These are phyloP conservation scores for Chaetoscypha palmicola DNA, from an alignment of 2,329 filamentous ascomycete species.

Conservation along the genomic window DNA sequence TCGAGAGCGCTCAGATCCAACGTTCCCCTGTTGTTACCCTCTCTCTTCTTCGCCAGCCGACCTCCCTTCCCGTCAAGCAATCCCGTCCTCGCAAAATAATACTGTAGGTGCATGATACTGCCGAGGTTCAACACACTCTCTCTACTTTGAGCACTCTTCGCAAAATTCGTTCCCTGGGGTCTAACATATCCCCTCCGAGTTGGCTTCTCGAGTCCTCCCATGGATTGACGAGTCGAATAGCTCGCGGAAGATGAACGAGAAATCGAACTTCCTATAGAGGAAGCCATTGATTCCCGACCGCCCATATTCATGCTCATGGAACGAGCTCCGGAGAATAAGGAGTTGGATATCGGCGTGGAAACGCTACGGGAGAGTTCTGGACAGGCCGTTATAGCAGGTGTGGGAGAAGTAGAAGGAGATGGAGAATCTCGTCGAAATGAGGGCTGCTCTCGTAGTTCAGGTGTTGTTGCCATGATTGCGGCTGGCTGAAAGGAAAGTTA, in stretches of 20 bases:
- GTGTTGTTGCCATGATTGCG: slow-evolving; percentile 36
- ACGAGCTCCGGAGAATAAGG: slow-evolving; percentile 40
- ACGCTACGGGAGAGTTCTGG: slow-evolving; percentile 56
- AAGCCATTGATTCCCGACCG: slow-evolving; percentile 47
- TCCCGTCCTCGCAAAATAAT: slow-evolving; percentile 95
- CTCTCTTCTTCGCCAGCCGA: slow-evolving; percentile 69
- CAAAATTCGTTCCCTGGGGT: slow-evolving; percentile 53
- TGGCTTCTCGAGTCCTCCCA: slow-evolving; percentile 33
- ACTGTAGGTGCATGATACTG: slow-evolving; percentile 94
- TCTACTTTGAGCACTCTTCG: slow-evolving; percentile 78
- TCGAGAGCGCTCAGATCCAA: slow-evolving; percentile 52
- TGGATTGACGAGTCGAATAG: slow-evolving; percentile 40
- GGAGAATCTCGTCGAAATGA: slow-evolving; percentile 42
- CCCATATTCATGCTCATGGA: slow-evolving; percentile 30
- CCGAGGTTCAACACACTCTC: slow-evolving; percentile 95
- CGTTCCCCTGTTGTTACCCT: slow-evolving; percentile 43
- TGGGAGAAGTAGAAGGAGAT: slow-evolving; percentile 57
- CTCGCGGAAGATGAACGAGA: slow-evolving; percentile 60
- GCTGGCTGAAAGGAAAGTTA: neutral
- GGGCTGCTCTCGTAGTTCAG: slow-evolving; percentile 23
- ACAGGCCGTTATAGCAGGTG: slow-evolving; percentile 53
- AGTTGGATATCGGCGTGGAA: slow-evolving; percentile 46
- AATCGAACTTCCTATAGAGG: slow-evolving; percentile 39
- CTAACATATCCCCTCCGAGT: slow-evolving; percentile 33
- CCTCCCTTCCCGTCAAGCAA: slow-evolving; percentile 89